Evolutionary conservation across 2,329 filamentous ascomycete genomes (phyloP).

Genomic region (Paecilomyces sp.): DNA sequence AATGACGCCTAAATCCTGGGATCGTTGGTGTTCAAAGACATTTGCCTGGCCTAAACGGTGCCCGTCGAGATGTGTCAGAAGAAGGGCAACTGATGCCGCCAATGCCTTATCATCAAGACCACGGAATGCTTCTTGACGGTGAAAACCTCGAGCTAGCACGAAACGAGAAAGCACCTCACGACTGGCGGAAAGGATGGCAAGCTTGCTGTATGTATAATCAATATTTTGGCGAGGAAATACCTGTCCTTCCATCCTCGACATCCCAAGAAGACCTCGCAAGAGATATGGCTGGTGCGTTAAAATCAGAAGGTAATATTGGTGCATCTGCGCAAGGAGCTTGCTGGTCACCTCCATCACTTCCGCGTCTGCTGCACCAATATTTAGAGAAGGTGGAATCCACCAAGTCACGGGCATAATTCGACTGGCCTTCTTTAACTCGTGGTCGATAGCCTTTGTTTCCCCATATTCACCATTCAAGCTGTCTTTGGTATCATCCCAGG

Average conservation of each 20-base stretch:
- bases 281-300: conserved; percentile 16
- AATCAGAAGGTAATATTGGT: conserved; percentile 15
- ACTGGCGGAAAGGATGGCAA: conserved; percentile 10
- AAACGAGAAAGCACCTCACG: conserved; percentile 13
- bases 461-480: neutral
- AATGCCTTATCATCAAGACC: conserved; percentile 14
- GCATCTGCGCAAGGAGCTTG: conserved; percentile 12
- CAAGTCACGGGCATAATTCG: conserved; percentile 9
- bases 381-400: conserved; percentile 2
- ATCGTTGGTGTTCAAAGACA: neutral
- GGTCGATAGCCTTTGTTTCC: conserved; percentile 13
- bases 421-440: conserved; percentile 10
- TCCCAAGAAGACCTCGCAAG: neutral
- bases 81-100: conserved; percentile 7
- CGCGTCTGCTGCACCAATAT: neutral
- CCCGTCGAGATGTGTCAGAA: conserved; percentile 12
- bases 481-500: neutral
- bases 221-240: neutral
- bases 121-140: conserved; percentile 10
- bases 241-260: neutral
- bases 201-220: conserved; percentile 10
- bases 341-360: conserved; percentile 7
- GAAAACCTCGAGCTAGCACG: conserved; percentile 8
- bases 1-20: neutral
- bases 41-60: conserved; percentile 3